These are phyloP conservation scores for Coix lacrymajobi DNA, from an alignment of 176 grass and related monocot genomes.

Conservation along the genomic window DNA sequence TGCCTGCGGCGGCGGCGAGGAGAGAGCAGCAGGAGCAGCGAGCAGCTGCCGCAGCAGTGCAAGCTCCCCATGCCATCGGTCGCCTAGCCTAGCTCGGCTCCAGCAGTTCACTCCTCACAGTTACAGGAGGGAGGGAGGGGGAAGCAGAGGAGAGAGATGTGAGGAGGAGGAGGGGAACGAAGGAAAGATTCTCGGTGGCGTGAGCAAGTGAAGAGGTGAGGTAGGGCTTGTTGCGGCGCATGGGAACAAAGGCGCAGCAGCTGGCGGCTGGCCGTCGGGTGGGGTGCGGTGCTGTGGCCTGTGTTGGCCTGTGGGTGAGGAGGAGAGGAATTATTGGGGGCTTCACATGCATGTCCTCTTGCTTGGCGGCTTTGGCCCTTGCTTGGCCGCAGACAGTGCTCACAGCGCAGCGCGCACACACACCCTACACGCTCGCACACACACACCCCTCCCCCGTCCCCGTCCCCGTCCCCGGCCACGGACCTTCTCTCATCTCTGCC, in stretches of 20 bases:
- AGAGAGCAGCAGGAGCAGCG: constrained; percentile 8
- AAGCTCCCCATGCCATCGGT: constrained; percentile 33
- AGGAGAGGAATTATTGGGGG: constrained; percentile 49
- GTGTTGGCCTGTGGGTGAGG: background rate
- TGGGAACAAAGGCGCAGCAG: constrained; percentile 63
- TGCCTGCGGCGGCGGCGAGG: background rate
- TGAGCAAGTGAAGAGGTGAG: constrained; percentile 15
- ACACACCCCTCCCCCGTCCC: too few relatives aligned
- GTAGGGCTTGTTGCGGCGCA: constrained; percentile 42
- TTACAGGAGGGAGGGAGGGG: background rate
- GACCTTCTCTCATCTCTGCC: background rate
- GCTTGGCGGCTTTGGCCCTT: too few relatives aligned
- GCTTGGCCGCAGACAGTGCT: too few relatives aligned
- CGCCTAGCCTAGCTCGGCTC: background rate
- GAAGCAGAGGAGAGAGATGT: background rate
- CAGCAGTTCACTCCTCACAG: constrained; percentile 3
- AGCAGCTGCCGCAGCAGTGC: constrained; percentile 4
- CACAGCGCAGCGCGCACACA: background rate
- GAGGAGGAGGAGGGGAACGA: background rate
- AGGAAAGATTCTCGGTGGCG: constrained; percentile 52
- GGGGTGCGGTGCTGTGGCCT: background rate
- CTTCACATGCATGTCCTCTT: constrained; percentile 65
- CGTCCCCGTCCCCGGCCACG: too few relatives aligned
- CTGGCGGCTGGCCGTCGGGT: constrained; percentile 32
- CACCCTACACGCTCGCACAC: background rate